phyloP scores from a whole-genome alignment of 441 rosid genomes.

The California macrophylla region DNA sequence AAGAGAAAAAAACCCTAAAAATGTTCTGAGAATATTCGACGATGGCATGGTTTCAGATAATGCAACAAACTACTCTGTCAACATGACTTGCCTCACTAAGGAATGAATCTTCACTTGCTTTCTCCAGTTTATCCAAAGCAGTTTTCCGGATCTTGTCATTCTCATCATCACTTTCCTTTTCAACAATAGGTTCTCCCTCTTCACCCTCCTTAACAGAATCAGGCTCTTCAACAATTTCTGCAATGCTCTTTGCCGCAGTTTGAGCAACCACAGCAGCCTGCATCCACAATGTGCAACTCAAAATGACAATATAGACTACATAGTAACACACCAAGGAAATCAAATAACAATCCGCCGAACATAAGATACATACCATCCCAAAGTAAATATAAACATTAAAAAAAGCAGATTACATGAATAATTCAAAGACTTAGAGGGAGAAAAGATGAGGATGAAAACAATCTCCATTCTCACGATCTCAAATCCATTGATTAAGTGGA shows the following conservation, averaged over 20 bases:
- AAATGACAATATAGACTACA: background rate
- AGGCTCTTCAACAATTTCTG: slow-evolving; percentile 38
- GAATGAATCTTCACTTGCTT: slow-evolving; percentile 68
- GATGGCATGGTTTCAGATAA: background rate
- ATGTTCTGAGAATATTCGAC: background rate
- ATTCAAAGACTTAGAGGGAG: background rate
- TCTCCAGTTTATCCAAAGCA: slow-evolving; percentile 68
- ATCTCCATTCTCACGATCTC: background rate
- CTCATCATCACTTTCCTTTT: slow-evolving; percentile 58
- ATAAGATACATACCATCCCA: background rate
- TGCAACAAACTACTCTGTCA: background rate
- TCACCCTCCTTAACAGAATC: slow-evolving; percentile 58
- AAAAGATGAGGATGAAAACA: background rate
- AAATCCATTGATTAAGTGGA: background rate
- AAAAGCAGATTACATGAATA: background rate
- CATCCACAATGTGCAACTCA: slow-evolving; percentile 21
- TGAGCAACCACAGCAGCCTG: slow-evolving; percentile 85
- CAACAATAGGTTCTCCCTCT: slow-evolving; percentile 33
- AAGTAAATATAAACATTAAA: background rate
- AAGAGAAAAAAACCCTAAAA: background rate
- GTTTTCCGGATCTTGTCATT: slow-evolving; percentile 44
- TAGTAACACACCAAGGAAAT: background rate
- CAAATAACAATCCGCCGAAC: background rate
- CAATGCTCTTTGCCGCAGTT: slow-evolving; percentile 73
- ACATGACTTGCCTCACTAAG: slow-evolving; percentile 72